These are phyloP conservation scores for Mycena venus DNA, from an alignment of 768 basidiomycete species.

Conservation along the genomic window DNA sequence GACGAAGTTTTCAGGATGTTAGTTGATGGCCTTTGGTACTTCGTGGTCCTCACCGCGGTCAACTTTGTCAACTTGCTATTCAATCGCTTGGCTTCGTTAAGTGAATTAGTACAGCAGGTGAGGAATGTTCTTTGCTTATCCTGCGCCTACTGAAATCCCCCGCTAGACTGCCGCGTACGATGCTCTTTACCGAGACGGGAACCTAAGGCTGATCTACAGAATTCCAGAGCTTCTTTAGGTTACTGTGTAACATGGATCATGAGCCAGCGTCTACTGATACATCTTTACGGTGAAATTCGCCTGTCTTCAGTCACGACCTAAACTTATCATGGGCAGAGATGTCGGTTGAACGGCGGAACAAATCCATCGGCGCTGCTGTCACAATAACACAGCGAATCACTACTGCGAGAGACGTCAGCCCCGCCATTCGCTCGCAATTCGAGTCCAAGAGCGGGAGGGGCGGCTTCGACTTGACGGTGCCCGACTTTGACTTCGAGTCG, in stretches of 20 bases:
- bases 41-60: slow-evolving; percentile 64
- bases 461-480: slow-evolving; percentile 51
- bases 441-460: slow-evolving; percentile 49
- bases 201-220: slow-evolving; percentile 15
- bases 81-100: slow-evolving; percentile 49
- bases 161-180: slow-evolving; percentile 65
- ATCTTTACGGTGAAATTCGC: slow-evolving; percentile 60
- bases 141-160: not conserved
- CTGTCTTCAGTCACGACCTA: not conserved
- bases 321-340: slow-evolving; percentile 44
- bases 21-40: slow-evolving; percentile 76
- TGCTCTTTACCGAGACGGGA: not conserved
- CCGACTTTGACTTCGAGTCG: slow-evolving; percentile 46
- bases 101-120: slow-evolving; percentile 52
- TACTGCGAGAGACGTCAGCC: slow-evolving; percentile 52
- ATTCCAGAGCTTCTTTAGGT: slow-evolving; percentile 63
- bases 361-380: slow-evolving; percentile 49
- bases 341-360: slow-evolving; percentile 55
- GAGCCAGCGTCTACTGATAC: slow-evolving; percentile 70
- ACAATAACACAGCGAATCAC: slow-evolving; percentile 54
- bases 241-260: slow-evolving; percentile 73
- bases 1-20: slow-evolving; percentile 63
- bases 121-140: not conserved
- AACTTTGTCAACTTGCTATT: slow-evolving; percentile 67
- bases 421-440: slow-evolving; percentile 53